A percentile compares a stretch with the other conserved stretches of the same genome.
These are phyloP conservation scores for Globisporangium nagaii DNA, from an alignment of 352 stramenopile genomes.

Conservation along the genomic window DNA sequence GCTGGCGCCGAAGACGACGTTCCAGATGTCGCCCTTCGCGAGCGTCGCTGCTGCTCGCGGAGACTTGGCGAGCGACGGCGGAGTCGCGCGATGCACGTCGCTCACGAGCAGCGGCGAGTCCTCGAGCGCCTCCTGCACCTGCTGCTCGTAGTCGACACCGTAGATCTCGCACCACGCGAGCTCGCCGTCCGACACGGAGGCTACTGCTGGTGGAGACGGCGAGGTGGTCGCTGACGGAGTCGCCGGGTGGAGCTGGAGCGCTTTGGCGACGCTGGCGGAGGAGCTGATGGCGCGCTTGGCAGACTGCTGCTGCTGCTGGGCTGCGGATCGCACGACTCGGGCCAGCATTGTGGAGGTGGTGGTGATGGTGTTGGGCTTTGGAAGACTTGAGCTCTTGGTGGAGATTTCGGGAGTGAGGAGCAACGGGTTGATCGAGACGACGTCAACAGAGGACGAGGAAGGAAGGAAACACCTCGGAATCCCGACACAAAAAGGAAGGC, in stretches of 20 bases:
- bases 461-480: too few relatives aligned
- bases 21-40: constrained; percentile 42
- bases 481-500: too few relatives aligned
- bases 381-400: too few relatives aligned
- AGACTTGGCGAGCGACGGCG: background rate
- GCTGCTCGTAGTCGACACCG: constrained; percentile 65
- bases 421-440: too few relatives aligned
- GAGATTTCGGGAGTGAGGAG: too few relatives aligned
- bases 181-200: constrained; percentile 39
- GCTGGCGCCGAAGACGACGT: constrained; percentile 40
- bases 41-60: background rate
- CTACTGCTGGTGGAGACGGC: background rate
- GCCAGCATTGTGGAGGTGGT: too few relatives aligned
- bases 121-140: constrained; percentile 53
- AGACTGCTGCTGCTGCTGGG: constrained; percentile 19
- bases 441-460: too few relatives aligned
- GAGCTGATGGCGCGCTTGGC: constrained; percentile 23
- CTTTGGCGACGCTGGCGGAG: constrained; percentile 15
- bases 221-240: background rate
- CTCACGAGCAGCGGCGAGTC: constrained; percentile 41
- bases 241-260: constrained; percentile 18
- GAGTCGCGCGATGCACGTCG: constrained; percentile 18
- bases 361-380: too few relatives aligned
- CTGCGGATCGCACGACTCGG: constrained; percentile 11
- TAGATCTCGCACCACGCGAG: constrained; percentile 76